Conservation (phyloP, 176 grass and related monocot species). For the Chloris gayana region DNA sequence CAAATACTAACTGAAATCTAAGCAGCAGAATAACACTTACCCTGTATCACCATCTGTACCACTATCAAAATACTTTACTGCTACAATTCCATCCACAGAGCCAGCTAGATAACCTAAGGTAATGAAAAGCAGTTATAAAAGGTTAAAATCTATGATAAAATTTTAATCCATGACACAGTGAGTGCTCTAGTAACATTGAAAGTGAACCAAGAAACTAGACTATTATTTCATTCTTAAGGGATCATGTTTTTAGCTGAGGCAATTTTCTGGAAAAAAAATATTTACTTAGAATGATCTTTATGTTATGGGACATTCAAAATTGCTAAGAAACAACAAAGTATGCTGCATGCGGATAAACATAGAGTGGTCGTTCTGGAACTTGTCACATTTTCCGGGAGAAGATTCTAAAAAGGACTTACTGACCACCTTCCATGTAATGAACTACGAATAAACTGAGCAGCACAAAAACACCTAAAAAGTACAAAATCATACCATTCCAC, state of each 20-base stretch:
- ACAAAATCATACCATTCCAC: slow-evolving; percentile 51
- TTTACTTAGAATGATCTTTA: not conserved
- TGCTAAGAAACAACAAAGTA: not conserved
- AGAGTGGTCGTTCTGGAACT: not conserved
- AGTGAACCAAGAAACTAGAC: not conserved
- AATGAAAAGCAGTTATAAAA: slow-evolving; percentile 22
- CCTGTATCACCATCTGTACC: slow-evolving; percentile 45
- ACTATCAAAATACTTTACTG: slow-evolving; percentile 64
- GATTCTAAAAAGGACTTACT: not conserved
- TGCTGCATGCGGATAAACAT: not conserved
- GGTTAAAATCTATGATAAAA: not conserved
- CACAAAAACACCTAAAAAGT: slow-evolving; percentile 1
- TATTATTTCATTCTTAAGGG: not conserved
- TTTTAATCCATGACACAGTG: not conserved
- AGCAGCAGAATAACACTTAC: slow-evolving; percentile 53
- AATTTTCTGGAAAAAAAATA: not conserved
- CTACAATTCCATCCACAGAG: slow-evolving; percentile 62
- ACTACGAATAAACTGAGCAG: slow-evolving; percentile 10
- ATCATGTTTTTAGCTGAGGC: not conserved
- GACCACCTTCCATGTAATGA: not conserved
- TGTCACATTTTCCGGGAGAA: not conserved
- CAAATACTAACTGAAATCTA: not conserved
- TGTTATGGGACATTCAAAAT: not conserved
- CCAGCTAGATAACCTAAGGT: slow-evolving; percentile 56
- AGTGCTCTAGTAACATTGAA: not conserved